These are phyloP conservation scores for Fomitopsis pinicola DNA, from an alignment of 1,284 basidiomycete species.

Conservation along the genomic window DNA sequence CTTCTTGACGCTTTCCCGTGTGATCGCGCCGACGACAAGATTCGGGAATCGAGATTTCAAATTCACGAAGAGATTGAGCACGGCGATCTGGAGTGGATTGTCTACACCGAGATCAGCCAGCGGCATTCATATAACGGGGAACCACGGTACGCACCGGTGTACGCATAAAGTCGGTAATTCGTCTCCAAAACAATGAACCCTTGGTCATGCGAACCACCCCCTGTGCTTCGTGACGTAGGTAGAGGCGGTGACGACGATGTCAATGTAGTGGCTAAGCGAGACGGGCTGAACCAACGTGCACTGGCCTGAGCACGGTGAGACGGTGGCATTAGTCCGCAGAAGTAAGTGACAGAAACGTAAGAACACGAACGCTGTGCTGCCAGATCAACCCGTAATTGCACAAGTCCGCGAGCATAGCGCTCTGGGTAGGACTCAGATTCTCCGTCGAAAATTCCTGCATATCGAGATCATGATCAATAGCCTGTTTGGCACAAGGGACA, in stretches of 20 bases:
- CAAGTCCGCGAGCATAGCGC: slow-evolving; percentile 87
- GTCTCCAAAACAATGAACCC: slow-evolving; percentile 98
- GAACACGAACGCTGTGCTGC: slow-evolving; percentile 57
- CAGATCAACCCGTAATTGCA: slow-evolving; percentile 94
- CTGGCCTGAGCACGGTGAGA: slow-evolving; percentile 40
- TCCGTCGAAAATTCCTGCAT: slow-evolving; percentile 86
- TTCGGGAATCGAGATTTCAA: slow-evolving; percentile 95
- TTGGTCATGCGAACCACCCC: slow-evolving; percentile 57
- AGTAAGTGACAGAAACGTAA: background rate
- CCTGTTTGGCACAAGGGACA: slow-evolving; percentile 3
- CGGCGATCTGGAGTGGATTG: slow-evolving; percentile 94
- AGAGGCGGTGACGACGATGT: slow-evolving; percentile 77
- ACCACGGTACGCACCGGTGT: slow-evolving; percentile 67
- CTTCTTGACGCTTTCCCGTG: slow-evolving; percentile 91
- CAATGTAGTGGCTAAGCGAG: slow-evolving; percentile 92
- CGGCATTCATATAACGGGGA: slow-evolving; percentile 2
- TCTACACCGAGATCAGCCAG: slow-evolving; percentile 42
- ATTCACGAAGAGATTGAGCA: slow-evolving; percentile 91
- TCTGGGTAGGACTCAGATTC: slow-evolving; percentile 75
- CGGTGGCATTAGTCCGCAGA: slow-evolving; percentile 6
- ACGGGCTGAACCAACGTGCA: slow-evolving; percentile 86
- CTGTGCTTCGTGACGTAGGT: slow-evolving; percentile 56
- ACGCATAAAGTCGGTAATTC: slow-evolving; percentile 97
- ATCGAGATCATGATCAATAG: slow-evolving; percentile 3
- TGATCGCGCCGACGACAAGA: slow-evolving; percentile 92